phyloP scores from a whole-genome alignment of 345 rosid species.

The Cardamine occulta region DNA sequence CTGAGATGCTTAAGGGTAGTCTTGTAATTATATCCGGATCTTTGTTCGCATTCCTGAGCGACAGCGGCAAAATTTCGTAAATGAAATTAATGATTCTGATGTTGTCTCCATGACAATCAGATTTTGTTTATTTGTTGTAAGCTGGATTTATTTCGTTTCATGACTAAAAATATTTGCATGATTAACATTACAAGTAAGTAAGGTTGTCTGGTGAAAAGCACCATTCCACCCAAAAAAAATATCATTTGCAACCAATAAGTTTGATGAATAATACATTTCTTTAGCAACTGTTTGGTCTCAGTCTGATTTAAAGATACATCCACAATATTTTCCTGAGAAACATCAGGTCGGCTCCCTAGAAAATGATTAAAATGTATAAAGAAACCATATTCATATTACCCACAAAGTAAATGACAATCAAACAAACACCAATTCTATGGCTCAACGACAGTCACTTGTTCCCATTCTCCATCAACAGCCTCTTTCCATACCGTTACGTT shows the following conservation, averaged over 20 bases:
- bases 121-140: no score
- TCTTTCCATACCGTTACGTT: conserved; percentile 68
- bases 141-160: no score
- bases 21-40: not conserved
- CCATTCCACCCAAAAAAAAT: not conserved
- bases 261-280: not conserved
- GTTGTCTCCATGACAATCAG: no score
- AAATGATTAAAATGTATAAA: not conserved
- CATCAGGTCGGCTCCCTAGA: conserved; percentile 2
- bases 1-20: not conserved
- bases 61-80: conserved; percentile 2
- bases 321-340: not conserved
- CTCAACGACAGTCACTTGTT: conserved; percentile 57
- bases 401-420: not conserved
- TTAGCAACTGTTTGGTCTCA: not conserved
- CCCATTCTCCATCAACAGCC: conserved; percentile 65
- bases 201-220: not conserved
- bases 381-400: conserved; percentile 20
- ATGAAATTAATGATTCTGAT: not conserved
- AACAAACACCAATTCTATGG: conserved; percentile 38
- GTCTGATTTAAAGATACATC: conserved; percentile 4
- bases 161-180: no score
- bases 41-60: not conserved
- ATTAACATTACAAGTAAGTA: no score
- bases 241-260: not conserved